These are phyloP conservation scores for Cylindricascospora bacillispora DNA, from an alignment of 1,139 yeast species.

Conservation along the genomic window DNA sequence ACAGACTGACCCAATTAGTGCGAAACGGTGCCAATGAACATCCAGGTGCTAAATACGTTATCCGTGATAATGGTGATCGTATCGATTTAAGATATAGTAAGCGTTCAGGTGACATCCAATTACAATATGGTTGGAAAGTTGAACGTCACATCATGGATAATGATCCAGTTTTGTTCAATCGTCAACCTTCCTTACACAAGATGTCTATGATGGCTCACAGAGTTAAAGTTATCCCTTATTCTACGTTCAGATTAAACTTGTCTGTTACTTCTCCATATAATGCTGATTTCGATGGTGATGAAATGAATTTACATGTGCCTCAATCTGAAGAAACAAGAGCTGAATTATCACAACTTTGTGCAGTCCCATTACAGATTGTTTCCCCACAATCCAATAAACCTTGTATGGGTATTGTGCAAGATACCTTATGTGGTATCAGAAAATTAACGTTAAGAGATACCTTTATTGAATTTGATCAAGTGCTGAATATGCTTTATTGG, in stretches of 20 bases:
- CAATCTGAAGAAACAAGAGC: constrained; percentile 98
- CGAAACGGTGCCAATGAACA: constrained; percentile 98
- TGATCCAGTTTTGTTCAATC: constrained; percentile 94
- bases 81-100: constrained; percentile 93
- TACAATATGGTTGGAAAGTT: constrained; percentile 98
- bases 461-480: constrained; percentile 84
- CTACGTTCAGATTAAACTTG: constrained; percentile 89
- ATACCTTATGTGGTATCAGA: constrained; percentile 92
- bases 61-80: constrained; percentile 97
- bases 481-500: constrained; percentile 95
- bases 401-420: constrained; percentile 99
- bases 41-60: constrained; percentile 98
- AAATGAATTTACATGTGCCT: constrained; percentile 98
- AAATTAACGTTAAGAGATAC: constrained; percentile 87
- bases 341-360: constrained; percentile 86
- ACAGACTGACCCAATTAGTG: constrained; percentile 79
- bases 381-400: constrained; percentile 98
- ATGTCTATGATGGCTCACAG: constrained; percentile 99
- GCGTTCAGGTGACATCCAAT: constrained; percentile 95
- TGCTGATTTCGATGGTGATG: constrained; percentile 99
- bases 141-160: constrained; percentile 96
- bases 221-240: constrained; percentile 97
- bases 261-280: constrained; percentile 98
- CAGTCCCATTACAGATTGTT: constrained; percentile 94
- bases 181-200: constrained; percentile 98